phyloP scores from a whole-genome alignment of 768 basidiomycete genomes.

The Termitomyces sp. region DNA sequence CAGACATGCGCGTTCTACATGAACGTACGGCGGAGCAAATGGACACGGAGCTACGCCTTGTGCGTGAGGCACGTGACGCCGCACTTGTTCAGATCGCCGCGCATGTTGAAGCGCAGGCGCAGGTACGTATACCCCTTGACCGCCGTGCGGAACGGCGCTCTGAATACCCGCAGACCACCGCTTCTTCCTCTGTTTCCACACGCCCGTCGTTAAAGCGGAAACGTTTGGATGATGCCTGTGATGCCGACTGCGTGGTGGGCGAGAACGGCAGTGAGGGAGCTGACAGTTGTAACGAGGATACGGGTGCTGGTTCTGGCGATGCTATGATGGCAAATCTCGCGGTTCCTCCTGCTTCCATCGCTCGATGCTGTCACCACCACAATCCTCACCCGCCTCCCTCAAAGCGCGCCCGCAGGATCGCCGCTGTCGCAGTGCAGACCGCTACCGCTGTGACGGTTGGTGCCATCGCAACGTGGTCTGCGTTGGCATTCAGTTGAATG shows the following conservation, averaged over 20 bases:
- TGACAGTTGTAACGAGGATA: background rate
- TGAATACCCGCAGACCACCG: conserved; percentile 19
- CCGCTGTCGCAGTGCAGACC: conserved; percentile 46
- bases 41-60: conserved; percentile 37
- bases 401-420: conserved; percentile 45
- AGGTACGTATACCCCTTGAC: conserved; percentile 24
- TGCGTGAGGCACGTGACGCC: conserved; percentile 35
- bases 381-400: conserved; percentile 13
- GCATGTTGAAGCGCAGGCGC: conserved; percentile 22
- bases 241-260: conserved; percentile 16
- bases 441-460: conserved; percentile 61
- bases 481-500: conserved; percentile 56
- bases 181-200: conserved; percentile 18
- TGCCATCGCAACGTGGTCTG: conserved; percentile 70
- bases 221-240: conserved; percentile 27
- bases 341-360: background rate
- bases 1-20: conserved; percentile 43
- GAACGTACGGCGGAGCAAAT: conserved; percentile 41
- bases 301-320: conserved; percentile 17
- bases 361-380: background rate
- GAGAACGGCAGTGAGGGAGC: background rate
- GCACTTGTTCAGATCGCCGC: conserved; percentile 29
- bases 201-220: conserved; percentile 54
- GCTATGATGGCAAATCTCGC: conserved; percentile 8
- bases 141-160: conserved; percentile 7